Base-by-base conservation (phyloP, 2,329 filamentous ascomycete genomes). In the Neoarthrinium moseri region DNA sequence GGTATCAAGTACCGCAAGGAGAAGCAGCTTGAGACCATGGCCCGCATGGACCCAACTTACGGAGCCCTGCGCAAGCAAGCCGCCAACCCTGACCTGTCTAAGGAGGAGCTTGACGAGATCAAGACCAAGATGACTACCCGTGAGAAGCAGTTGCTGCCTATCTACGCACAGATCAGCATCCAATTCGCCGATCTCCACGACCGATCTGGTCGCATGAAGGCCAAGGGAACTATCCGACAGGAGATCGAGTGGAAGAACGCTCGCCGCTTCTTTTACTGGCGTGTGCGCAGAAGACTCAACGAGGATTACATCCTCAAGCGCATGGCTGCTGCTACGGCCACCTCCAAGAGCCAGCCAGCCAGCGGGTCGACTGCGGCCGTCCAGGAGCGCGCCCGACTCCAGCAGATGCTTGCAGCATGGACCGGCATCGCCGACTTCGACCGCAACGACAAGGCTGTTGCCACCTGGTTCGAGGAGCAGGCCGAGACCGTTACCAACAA, bases 241-340 rank as follows among this genome's bases (percentile, higher is more conserved):
- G 74, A 84, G 11, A 79, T 99, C 32, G 81, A 86, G 61, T 97
- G 92, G 94, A 78, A 82, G 66, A 87, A 96, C 59, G 86, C 92
- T 8, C 86, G 94, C 55, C 87, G 92, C 64, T 97, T 94, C 89
- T 97, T 99, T 80, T 99, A 97, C 87, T 99, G 95, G 94, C 92
- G 94, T 71, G 86, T 96, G 52, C 91, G 95, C 70, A 88, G 94
- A 66, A 84, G 94, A 72, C 80, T 99, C 65, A 97, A 95, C 71
- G 94, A 99, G 74, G 94, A 99, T 74, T 89, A 95, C 69, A 90
- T 99, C 59, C 80, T 99, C 67, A 94, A 91, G 74, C 90, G 90
- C 71, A 89, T 99, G 81, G 75, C 74, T 5, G 55, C 66, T 8
- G 65, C 68, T 10, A 56, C 67, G 3, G 52, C 64, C 48, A 54